Evolutionary conservation across 2,329 filamentous ascomycete genomes (phyloP).

Genomic region (Cordyceps cicadae): DNA sequence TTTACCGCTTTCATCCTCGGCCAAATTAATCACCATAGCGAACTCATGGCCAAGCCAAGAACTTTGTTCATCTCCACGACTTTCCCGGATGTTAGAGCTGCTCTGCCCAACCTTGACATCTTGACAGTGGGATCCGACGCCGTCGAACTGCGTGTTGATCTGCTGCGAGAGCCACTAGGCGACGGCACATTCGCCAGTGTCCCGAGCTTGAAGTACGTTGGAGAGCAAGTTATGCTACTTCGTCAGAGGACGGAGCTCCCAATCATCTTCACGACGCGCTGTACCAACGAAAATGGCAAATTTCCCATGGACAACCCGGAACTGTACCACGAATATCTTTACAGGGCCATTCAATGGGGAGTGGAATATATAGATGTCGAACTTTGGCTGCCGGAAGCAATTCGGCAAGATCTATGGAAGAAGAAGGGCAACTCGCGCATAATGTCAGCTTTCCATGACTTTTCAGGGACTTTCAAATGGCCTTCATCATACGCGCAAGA

Average conservation of each 20-base stretch:
- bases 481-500: constrained; percentile 62
- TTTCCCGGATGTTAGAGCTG: constrained; percentile 76
- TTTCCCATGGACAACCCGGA: constrained; percentile 76
- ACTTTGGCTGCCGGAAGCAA: constrained; percentile 73
- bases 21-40: constrained; percentile 69
- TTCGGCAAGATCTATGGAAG: constrained; percentile 59
- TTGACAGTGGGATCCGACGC: constrained; percentile 80
- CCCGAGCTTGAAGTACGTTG: constrained; percentile 75
- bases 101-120: constrained; percentile 77
- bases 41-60: constrained; percentile 66
- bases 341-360: constrained; percentile 78
- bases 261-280: constrained; percentile 84
- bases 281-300: constrained; percentile 70
- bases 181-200: constrained; percentile 56
- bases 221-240: constrained; percentile 76
- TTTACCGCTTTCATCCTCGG: constrained; percentile 74
- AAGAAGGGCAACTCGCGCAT: constrained; percentile 71
- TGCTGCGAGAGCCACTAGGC: constrained; percentile 62
- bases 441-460: constrained; percentile 89
- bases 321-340: constrained; percentile 72
- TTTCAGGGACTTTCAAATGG: constrained; percentile 78
- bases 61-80: constrained; percentile 85
- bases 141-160: constrained; percentile 75
- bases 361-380: constrained; percentile 88
- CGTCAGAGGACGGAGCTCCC: constrained; percentile 77